Conservation (phyloP, 192 early-diverging fungal species). For the Lunasporangiospora selenospora region DNA sequence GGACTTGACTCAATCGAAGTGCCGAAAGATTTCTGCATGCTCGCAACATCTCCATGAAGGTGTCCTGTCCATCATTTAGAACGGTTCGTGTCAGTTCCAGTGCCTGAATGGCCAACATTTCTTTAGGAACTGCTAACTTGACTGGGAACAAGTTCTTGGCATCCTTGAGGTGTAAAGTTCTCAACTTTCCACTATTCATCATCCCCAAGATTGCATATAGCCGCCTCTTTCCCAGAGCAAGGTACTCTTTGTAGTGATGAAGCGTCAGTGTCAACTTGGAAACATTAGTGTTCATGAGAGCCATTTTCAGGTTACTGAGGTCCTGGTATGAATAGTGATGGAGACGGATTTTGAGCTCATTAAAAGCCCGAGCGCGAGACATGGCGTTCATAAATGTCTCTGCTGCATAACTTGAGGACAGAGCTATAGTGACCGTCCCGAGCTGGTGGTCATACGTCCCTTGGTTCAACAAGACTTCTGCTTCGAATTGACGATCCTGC, state of each 20-base stretch:
- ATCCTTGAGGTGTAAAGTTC: constrained; percentile 28
- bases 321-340: constrained; percentile 26
- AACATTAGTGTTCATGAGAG: constrained; percentile 30
- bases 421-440: constrained; percentile 16
- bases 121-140: constrained; percentile 19
- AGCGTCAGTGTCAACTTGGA: constrained; percentile 30
- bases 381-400: constrained; percentile 23
- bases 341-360: constrained; percentile 31
- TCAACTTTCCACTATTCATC: constrained; percentile 30
- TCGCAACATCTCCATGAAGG: constrained; percentile 7
- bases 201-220: constrained; percentile 24
- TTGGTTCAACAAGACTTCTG: constrained; percentile 13
- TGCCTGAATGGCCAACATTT: constrained; percentile 13
- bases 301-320: constrained; percentile 9
- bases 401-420: constrained; percentile 19
- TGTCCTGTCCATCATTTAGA: constrained; percentile 30
- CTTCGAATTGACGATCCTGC: constrained; percentile 34
- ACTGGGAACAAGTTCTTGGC: constrained; percentile 35
- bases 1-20: constrained; percentile 14
- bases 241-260: constrained; percentile 25
- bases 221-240: constrained; percentile 18
- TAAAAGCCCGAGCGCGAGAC: constrained; percentile 25
- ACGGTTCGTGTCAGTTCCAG: constrained; percentile 27
- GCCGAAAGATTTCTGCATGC: constrained; percentile 16
- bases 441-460: constrained; percentile 33